A percentile compares a stretch with the other conserved stretches of the same genome.
Evolutionary conservation across 106 monocot genomes (phyloP).

Genomic region (Gastrodia elata): DNA sequence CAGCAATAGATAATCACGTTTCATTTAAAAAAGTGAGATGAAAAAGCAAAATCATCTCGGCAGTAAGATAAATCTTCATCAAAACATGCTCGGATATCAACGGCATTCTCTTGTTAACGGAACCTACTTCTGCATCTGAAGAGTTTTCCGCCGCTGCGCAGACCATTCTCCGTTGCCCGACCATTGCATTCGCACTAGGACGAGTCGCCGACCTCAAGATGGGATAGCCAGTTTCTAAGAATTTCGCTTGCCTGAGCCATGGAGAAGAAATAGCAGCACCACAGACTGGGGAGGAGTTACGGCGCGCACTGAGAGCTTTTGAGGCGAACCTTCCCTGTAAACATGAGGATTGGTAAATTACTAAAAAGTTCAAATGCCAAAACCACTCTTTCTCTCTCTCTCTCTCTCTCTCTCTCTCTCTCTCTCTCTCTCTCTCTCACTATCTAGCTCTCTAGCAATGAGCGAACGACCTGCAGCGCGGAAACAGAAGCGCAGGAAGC

Average conservation of each 20-base stretch:
- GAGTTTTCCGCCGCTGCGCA: constrained; percentile 12
- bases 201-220: background rate
- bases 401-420: constrained; percentile 13
- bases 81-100: background rate
- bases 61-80: background rate
- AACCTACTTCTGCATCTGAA: constrained; percentile 1
- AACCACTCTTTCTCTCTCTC: constrained; percentile 2
- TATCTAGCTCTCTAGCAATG: background rate
- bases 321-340: constrained; percentile 6
- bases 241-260: background rate
- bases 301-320: background rate
- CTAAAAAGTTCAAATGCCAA: background rate
- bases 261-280: background rate
- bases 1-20: background rate
- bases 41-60: background rate
- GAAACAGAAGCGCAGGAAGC: constrained; percentile 3
- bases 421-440: constrained; percentile 12
- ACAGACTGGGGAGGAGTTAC: background rate
- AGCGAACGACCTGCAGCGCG: constrained; percentile 3
- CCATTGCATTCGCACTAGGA: background rate
- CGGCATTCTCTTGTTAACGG: background rate
- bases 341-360: background rate
- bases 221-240: background rate
- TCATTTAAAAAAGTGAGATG: background rate
- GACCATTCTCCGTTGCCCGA: background rate